Evolutionary conservation across 306 rosid species (phyloP), one percentile per base, ranked within the genome.

Genomic region (Crataegus laevigata): DNA sequence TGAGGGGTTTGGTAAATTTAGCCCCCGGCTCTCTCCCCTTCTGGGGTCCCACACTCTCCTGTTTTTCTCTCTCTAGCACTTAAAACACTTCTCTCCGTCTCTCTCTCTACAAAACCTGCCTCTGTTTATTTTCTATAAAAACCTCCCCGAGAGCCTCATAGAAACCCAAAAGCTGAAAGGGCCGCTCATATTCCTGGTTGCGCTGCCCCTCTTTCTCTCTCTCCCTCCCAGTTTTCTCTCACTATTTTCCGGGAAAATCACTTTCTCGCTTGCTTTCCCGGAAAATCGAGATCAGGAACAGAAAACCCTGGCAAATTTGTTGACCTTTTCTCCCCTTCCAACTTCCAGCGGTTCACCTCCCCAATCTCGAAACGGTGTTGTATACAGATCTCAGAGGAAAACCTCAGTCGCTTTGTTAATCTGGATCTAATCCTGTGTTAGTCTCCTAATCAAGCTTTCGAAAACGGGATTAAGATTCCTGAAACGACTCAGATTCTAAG

Each of bases 121-220:
- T 28, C 21, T 29, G 28, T 76, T 76, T 84, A n/a, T 58, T 52
- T 36, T 62, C 92, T 83, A 89, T 92, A 92, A 80, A 84, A 64
- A 32, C 40, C 79, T 21, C 75, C 43, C 82, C 63, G 40, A 36
- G 40, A 36, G 67, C 85, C 67, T 67, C 84, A 12, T 34, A 80
- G 86, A 22, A 81, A 83, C 86, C 85, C 80, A 67, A 84, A 77
- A 8, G 26, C 21, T 17, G 12, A 63, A 30, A 13, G 67, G 68
- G 22, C 68, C 14, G 22, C 68, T 3, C 24, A 2, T 0, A n/a
- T 1, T 19, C 24, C 68, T 63, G 42, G 7, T 30, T 8, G 40
- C 13, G 40, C 68, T 63, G 67, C 36, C 18, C 38, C 11, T 1
- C 42, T 8, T 7, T 61, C 34, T 15, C 34, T 19, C 68, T 8